A percentile compares a stretch with the other conserved stretches of the same genome.
These are phyloP conservation scores for Penicillium cosmopolitanum DNA, from an alignment of 495 filamentous ascomycete genomes.

Conservation along the genomic window DNA sequence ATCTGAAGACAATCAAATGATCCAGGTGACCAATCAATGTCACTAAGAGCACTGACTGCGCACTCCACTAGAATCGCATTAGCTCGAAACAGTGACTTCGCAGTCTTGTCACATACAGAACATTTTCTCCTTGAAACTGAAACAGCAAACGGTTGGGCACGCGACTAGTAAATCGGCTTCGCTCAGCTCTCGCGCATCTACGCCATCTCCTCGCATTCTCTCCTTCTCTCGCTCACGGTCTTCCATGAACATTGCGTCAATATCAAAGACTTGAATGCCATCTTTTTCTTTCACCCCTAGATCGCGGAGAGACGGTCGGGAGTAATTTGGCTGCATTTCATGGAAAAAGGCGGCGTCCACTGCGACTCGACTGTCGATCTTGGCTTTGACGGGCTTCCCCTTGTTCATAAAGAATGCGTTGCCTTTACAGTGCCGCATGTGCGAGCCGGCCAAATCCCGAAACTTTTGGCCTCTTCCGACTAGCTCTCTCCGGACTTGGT, in stretches of 20 bases:
- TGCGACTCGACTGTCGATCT: no score
- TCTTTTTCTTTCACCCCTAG: slow-evolving; percentile 15
- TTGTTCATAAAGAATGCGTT: no score
- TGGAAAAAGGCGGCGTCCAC: slow-evolving; percentile 26
- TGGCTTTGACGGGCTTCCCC: no score
- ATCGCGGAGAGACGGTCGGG: slow-evolving; percentile 24
- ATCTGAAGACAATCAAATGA: slow-evolving; percentile 10
- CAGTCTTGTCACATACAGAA: background rate
- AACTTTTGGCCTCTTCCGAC: no score
- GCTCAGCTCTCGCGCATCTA: slow-evolving; percentile 24
- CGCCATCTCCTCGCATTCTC: slow-evolving; percentile 22
- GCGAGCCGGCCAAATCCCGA: no score
- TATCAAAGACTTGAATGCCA: slow-evolving; percentile 20
- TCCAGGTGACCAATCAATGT: slow-evolving; percentile 32
- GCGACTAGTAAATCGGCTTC: no score
- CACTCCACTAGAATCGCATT: slow-evolving; percentile 33
- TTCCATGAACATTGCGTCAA: slow-evolving; percentile 19
- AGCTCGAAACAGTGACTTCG: slow-evolving; percentile 32
- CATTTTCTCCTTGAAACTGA: no score
- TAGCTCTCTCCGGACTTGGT: no score
- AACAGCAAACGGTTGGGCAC: no score
- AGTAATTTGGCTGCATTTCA: slow-evolving; percentile 35
- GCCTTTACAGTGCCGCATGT: no score
- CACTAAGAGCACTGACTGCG: slow-evolving; percentile 33
- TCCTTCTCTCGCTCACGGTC: slow-evolving; percentile 31